Evolutionary conservation across 805 yeast species (phyloP).

Genomic region (Groenewaldozyma tartarivorans): DNA sequence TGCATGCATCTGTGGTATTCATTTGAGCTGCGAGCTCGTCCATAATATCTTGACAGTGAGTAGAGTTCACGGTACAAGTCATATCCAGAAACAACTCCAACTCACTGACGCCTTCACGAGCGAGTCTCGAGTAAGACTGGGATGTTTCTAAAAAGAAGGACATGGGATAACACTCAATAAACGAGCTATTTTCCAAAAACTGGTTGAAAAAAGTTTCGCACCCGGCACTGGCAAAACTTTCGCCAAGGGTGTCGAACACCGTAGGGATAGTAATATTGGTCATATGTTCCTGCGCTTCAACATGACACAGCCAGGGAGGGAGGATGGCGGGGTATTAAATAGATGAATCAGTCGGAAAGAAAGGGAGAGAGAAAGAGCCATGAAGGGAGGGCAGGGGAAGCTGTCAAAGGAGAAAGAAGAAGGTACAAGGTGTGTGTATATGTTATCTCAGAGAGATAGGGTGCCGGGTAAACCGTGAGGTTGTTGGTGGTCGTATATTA

Average conservation of each 20-base stretch:
- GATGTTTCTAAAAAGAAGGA: conserved; percentile 24
- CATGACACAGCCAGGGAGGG: too few species aligned
- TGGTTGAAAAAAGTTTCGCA: conserved; percentile 21
- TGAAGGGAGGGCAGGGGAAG: too few species aligned
- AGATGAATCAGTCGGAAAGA: too few species aligned
- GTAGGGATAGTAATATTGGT: too few species aligned
- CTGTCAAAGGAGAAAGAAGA: too few species aligned
- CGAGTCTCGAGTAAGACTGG: conserved; percentile 20
- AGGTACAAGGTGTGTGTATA: too few species aligned
- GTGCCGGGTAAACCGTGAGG: too few species aligned
- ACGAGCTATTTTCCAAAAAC: conserved; percentile 18
- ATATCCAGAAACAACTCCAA: conserved; percentile 20
- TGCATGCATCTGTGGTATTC: conserved; percentile 13
- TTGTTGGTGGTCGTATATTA: too few species aligned
- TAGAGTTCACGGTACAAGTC: conserved; percentile 20
- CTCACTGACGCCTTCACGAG: conserved; percentile 18
- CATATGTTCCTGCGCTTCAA: too few species aligned
- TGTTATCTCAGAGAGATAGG: too few species aligned
- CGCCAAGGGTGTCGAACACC: conserved; percentile 25
- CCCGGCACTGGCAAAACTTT: conserved; percentile 18
- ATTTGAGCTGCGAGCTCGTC: conserved; percentile 13
- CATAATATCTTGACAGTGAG: conserved; percentile 19
- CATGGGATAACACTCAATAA: conserved; percentile 23
- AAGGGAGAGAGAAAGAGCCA: too few species aligned
- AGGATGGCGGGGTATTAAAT: too few species aligned